Evolutionary conservation across 495 filamentous ascomycete species (phyloP).

Genomic region (Parachaetomium inaequale): DNA sequence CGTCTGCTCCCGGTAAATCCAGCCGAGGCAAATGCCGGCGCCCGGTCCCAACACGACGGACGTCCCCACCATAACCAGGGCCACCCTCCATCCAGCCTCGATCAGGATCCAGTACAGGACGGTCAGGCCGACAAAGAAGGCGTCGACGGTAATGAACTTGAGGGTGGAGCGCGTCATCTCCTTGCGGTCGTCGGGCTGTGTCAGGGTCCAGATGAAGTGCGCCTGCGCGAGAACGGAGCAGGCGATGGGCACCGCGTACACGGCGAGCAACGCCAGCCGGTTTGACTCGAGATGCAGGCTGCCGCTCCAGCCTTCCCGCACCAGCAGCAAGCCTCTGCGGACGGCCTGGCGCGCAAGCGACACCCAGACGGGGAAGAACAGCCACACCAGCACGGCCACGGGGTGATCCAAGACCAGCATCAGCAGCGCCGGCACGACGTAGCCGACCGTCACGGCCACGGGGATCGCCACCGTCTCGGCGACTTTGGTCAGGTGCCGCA

Average conservation of each 20-base stretch:
- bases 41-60: conserved; percentile 38
- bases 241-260: conserved; percentile 37
- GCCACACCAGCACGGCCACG: conserved; percentile 57
- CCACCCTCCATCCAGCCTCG: conserved; percentile 35
- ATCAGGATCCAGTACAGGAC: conserved; percentile 43
- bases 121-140: conserved; percentile 34
- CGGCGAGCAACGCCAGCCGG: conserved; percentile 20
- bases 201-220: conserved; percentile 30
- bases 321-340: conserved; percentile 18
- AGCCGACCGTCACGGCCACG: conserved; percentile 37
- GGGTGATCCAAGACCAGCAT: conserved; percentile 76
- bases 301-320: conserved; percentile 17
- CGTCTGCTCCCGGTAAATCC: conserved; percentile 36
- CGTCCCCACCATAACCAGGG: conserved; percentile 26
- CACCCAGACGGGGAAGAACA: conserved; percentile 43
- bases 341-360: conserved; percentile 31
- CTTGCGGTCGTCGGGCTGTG: conserved; percentile 34
- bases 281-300: conserved; percentile 36
- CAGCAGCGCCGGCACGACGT: conserved; percentile 42
- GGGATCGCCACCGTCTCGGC: conserved; percentile 42
- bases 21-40: conserved; percentile 37
- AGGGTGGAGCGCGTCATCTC: conserved; percentile 40
- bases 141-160: conserved; percentile 37
- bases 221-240: conserved; percentile 34
- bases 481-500: conserved; percentile 32